Evolutionary conservation across 371 early-diverging fungal genomes (phyloP).

Genomic region (Mortierella polycephala): DNA sequence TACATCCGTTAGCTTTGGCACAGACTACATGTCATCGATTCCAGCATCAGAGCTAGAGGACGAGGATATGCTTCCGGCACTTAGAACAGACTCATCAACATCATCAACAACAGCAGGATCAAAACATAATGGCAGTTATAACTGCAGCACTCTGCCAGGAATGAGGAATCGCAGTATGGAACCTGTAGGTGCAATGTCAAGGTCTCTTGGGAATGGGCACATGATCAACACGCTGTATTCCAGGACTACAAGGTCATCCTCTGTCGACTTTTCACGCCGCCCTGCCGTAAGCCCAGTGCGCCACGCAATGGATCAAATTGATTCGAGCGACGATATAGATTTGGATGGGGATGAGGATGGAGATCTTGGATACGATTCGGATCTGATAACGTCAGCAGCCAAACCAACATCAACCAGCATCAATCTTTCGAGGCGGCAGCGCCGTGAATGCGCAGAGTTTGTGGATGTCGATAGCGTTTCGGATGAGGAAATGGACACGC

Average conservation of each 20-base stretch:
- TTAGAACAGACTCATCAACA: not conserved
- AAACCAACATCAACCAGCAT: not conserved
- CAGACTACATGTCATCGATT: conserved; percentile 9
- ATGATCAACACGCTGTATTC: too few relatives aligned
- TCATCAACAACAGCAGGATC: not conserved
- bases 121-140: too few relatives aligned
- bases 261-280: too few relatives aligned
- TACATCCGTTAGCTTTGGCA: conserved; percentile 37
- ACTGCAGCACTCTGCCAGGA: too few relatives aligned
- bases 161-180: too few relatives aligned
- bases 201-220: too few relatives aligned
- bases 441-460: conserved; percentile 14
- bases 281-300: too few relatives aligned
- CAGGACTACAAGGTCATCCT: too few relatives aligned
- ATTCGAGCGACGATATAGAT: conserved; percentile 1
- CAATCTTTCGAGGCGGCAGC: not conserved
- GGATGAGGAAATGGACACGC: conserved; percentile 19
- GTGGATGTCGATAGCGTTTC: conserved; percentile 25
- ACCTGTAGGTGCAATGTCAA: too few relatives aligned
- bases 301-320: too few relatives aligned
- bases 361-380: not conserved
- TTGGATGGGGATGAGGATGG: not conserved
- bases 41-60: conserved; percentile 3
- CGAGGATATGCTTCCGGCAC: conserved; percentile 1
- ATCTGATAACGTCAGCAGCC: not conserved